Evolutionary conservation across 2,329 filamentous ascomycete genomes (phyloP).

Genomic region (Thielaviopsis populi): DNA sequence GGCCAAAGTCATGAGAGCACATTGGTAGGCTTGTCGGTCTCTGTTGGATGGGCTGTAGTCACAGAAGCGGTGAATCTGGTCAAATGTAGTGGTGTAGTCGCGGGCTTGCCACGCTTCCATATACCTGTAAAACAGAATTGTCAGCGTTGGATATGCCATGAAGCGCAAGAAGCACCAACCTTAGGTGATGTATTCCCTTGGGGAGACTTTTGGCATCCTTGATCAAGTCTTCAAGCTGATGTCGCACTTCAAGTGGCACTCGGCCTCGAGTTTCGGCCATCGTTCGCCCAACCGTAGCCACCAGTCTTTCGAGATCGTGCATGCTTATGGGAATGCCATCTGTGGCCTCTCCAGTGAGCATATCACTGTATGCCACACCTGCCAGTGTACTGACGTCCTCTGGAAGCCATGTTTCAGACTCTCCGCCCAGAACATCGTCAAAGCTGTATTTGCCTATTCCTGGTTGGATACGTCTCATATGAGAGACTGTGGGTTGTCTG

Average conservation of each 20-base stretch:
- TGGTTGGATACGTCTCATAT: constrained; percentile 48
- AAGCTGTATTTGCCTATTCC: constrained; percentile 42
- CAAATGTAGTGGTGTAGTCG: constrained; percentile 79
- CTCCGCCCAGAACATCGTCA: constrained; percentile 39
- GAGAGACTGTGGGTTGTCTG: constrained; percentile 55
- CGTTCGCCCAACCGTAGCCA: constrained; percentile 25
- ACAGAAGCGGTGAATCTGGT: constrained; percentile 85
- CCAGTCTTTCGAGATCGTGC: constrained; percentile 62
- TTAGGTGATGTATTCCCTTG: constrained; percentile 61
- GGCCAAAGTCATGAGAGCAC: constrained; percentile 82
- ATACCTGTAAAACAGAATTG: constrained; percentile 38
- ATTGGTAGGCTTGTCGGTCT: constrained; percentile 81
- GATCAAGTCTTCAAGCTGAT: constrained; percentile 55
- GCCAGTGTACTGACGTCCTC: constrained; percentile 32
- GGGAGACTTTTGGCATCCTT: constrained; percentile 53
- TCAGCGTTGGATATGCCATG: neutral
- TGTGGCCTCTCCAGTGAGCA: constrained; percentile 31
- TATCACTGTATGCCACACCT: constrained; percentile 37
- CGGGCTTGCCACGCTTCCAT: constrained; percentile 85
- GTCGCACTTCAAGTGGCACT: constrained; percentile 57
- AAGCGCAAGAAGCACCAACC: constrained; percentile 26
- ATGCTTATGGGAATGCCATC: constrained; percentile 45
- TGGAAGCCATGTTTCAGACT: constrained; percentile 34
- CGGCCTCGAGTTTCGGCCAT: constrained; percentile 41
- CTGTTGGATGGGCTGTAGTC: constrained; percentile 66